Conservation (phyloP, 1,139 yeast species). For the Hansenula sp. region DNA sequence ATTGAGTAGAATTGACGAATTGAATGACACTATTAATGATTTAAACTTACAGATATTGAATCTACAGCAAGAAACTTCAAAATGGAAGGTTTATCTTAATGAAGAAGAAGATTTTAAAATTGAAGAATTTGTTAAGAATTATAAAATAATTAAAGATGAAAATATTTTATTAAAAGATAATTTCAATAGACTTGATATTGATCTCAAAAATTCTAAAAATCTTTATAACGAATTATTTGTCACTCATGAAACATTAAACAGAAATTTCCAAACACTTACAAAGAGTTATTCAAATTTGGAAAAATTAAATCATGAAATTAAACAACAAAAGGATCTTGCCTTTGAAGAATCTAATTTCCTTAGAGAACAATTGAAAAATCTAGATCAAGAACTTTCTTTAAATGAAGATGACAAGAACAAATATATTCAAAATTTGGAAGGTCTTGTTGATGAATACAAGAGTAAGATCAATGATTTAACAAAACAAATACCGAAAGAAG, state of each 20-base stretch:
- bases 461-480: constrained; percentile 45
- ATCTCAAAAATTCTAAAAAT: constrained; percentile 23
- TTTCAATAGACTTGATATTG: constrained; percentile 26
- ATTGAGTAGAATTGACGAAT: constrained; percentile 35
- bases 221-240: constrained; percentile 31
- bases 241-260: constrained; percentile 31
- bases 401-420: constrained; percentile 21
- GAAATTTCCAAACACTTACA: constrained; percentile 24
- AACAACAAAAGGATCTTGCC: constrained; percentile 51
- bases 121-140: constrained; percentile 31
- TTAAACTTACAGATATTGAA: constrained; percentile 50
- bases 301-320: constrained; percentile 38
- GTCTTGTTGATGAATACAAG: constrained; percentile 56
- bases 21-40: constrained; percentile 45
- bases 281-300: constrained; percentile 31
- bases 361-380: constrained; percentile 40
- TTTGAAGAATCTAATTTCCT: constrained; percentile 58
- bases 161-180: constrained; percentile 37
- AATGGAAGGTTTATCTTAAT: constrained; percentile 24
- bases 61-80: constrained; percentile 31
- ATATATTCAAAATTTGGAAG: constrained; percentile 39
- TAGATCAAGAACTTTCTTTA: constrained; percentile 28
- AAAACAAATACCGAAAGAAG: constrained; percentile 25
- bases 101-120: constrained; percentile 27
- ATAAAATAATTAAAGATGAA: constrained; percentile 33